Evolutionary conservation across 2,329 filamentous ascomycete species (phyloP), one percentile per base, ranked within the genome.

Genomic region (Cercospora zeae-maydis): DNA sequence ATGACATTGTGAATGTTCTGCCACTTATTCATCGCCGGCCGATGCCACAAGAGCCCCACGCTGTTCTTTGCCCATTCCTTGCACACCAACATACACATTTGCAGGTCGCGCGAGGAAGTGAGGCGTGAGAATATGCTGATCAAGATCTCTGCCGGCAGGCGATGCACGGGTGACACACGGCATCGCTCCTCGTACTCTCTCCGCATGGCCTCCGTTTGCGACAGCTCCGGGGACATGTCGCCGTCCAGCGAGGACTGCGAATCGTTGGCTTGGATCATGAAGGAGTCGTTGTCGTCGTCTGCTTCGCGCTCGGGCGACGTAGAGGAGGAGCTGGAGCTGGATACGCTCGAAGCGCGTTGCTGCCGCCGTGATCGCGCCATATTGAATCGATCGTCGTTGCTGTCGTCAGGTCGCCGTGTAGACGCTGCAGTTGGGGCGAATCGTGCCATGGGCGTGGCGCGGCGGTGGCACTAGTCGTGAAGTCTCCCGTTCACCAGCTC

Each of bases 231-330:
- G 2, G 73, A 72, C 61, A 73, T 89, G 51, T 90, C 89, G 34
- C 92, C 86, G 58, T 92, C 92, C 61, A 97, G 84, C 0, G 93
- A 97, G 0, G 93, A 97, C 75, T 95, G 86, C 3, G 93, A 97
- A 79, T 97, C 93, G 79, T 97, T 96, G 71, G 82, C 77, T 69
- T 90, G 88, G 62, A 84, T 85, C 75, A 90, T 88, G 77, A 95
- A 95, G 77, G 95, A 96, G 78, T 97, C 93, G 70, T 92, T 96
- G 78, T 97, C 93, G 74, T 93, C 90, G 78, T 96, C 92, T 73
- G 92, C 89, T 74, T 86, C 86, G 58, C 89, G 86, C 57, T 84
- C 86, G 49, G 90, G 89, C 1, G 90, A 92, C 74, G 88, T 90
- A 62, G 88, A 90, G 7, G 89, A 89, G 5, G 88, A 90, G 3